Evolutionary conservation across 495 filamentous ascomycete species (phyloP).

Genomic region (Neurospora sp.): DNA sequence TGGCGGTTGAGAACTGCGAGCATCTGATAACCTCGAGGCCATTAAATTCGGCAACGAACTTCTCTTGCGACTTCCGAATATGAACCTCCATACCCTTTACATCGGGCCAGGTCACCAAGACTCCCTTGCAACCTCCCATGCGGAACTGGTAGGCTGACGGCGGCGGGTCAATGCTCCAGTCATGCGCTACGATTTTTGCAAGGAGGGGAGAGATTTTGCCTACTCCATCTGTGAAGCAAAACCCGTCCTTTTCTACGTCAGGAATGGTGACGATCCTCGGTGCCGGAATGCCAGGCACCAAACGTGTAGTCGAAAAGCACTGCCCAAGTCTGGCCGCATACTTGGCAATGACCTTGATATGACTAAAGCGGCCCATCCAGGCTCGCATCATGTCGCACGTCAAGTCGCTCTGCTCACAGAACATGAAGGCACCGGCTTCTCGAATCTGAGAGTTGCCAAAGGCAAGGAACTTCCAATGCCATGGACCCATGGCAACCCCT

Average conservation of each 20-base stretch:
- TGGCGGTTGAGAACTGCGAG: conserved; percentile 62
- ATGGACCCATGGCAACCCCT: conserved; percentile 72
- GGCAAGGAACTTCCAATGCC: conserved; percentile 82
- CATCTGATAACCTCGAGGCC: conserved; percentile 76
- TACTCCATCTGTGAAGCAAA: conserved; percentile 83
- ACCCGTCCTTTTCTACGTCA: conserved; percentile 58
- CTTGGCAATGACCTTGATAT: conserved; percentile 73
- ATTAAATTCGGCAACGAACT: conserved; percentile 64
- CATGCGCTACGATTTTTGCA: conserved; percentile 54
- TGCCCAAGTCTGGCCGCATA: conserved; percentile 83
- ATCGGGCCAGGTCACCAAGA: conserved; percentile 63
- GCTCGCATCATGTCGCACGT: conserved; percentile 65
- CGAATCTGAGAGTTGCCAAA: conserved; percentile 94
- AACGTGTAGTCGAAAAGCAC: conserved; percentile 87
- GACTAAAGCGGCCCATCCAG: conserved; percentile 81
- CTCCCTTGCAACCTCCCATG: conserved; percentile 83
- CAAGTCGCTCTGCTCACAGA: conserved; percentile 46
- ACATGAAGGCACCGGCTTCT: conserved; percentile 86
- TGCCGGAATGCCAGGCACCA: conserved; percentile 41
- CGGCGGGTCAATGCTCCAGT: conserved; percentile 46
- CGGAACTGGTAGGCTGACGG: conserved; percentile 90
- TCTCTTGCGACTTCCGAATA: conserved; percentile 74
- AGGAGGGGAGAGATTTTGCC: conserved; percentile 81
- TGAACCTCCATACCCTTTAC: conserved; percentile 52
- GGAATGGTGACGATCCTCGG: conserved; percentile 35